Base-by-base conservation (phyloP, 306 rosid species). In the Cicer bijugum region DNA sequence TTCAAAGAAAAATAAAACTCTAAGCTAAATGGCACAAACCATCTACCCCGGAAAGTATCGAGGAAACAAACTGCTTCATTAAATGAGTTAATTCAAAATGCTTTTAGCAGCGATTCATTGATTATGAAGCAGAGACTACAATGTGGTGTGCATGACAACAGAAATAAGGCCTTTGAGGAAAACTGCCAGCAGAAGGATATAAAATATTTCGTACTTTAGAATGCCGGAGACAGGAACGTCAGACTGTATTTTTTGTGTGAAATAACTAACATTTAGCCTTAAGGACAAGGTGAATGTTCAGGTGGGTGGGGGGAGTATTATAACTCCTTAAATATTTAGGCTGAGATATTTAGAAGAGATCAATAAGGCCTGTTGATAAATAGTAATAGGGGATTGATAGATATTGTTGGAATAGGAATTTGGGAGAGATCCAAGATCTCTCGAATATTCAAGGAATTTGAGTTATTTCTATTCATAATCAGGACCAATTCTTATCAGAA, bases 271-370 rank as follows among this genome's bases (percentile, higher is more conserved):
- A 11, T 56, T 56, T 56, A 37, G 11, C 14, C 3, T 20, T 10
- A 56, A 56, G 62, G 62, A 20, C 62, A 20, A 56, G 62, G 39
- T 20, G 15, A n/a, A 14, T 50, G 16, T 56, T 56, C 62, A 20
- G 15, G 8, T 38, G 62, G 38, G 8, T 6, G 4, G 56, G 14
- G 19, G 56, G 56, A n/a, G 55, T 12, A 45, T 9, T 45, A 11
- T 45, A 2, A 9, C 53, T 7, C 17, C 55, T 12, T 48, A 48
- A 17, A 23, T 23, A 23, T 23, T 48, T 12, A 48, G 19, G 55
- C 55, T 48, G 19, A 6, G 56, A 50, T 14, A 50, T 17, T 14
- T 50, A 6, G 19, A 14, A 6, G 10, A 28, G 4, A 28, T 28
- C 33, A 28, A 28, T 28, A 28, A 28, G 33, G 33, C 33, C 33